Evolutionary conservation across 495 filamentous ascomycete species (phyloP).

Genomic region (Tuber umbilicatum): DNA sequence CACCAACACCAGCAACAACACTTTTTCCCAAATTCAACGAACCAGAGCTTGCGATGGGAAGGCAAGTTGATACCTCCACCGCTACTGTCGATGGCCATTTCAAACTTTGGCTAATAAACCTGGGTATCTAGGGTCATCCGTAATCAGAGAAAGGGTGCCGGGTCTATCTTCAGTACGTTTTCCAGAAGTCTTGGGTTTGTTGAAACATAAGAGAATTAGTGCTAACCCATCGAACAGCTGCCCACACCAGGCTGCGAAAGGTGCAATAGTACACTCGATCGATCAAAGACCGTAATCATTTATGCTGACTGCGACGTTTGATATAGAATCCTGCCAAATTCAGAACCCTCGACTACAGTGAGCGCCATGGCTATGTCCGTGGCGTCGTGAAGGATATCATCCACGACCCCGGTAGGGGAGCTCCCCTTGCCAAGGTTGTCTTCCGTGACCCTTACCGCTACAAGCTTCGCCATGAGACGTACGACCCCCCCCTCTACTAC

Average conservation of each 20-base stretch:
- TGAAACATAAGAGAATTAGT: slow-evolving; percentile 24
- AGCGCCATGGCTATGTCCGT: slow-evolving; percentile 93
- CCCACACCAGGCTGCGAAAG: slow-evolving; percentile 89
- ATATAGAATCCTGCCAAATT: slow-evolving; percentile 66
- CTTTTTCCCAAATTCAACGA: slow-evolving; percentile 24
- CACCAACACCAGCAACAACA: slow-evolving; percentile 23
- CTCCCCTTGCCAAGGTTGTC: slow-evolving; percentile 88
- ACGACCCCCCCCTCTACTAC: slow-evolving; percentile 23
- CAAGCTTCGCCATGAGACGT: slow-evolving; percentile 81
- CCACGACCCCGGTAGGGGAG: slow-evolving; percentile 97
- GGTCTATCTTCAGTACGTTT: slow-evolving; percentile 91
- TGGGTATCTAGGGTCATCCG: slow-evolving; percentile 62
- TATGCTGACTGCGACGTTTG: slow-evolving; percentile 43
- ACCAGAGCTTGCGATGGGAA: slow-evolving; percentile 38
- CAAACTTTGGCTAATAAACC: slow-evolving; percentile 20
- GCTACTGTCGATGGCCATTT: neutral
- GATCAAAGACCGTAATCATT: neutral
- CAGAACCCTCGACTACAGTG: slow-evolving; percentile 87
- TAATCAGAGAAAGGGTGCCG: slow-evolving; percentile 97
- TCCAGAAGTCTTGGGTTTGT: slow-evolving; percentile 28
- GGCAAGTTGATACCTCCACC: slow-evolving; percentile 28
- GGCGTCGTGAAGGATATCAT: slow-evolving; percentile 98
- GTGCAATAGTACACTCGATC: slow-evolving; percentile 37
- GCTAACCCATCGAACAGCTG: slow-evolving; percentile 53
- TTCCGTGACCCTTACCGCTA: slow-evolving; percentile 93